Evolutionary conservation across 352 stramenopile species (phyloP).

Genomic region (Phytophthora pistaciae): DNA sequence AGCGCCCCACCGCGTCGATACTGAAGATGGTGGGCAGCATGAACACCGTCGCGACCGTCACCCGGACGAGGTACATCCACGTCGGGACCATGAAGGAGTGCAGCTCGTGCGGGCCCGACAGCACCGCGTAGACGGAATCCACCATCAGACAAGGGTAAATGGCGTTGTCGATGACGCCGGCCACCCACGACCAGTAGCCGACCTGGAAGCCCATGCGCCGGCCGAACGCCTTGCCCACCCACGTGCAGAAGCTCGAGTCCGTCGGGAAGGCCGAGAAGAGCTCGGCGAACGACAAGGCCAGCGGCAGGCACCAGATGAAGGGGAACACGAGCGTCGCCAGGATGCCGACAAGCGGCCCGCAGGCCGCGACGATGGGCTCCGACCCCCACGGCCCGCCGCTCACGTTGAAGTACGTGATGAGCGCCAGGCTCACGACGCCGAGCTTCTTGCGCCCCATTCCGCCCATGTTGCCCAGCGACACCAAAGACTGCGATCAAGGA

Average conservation of each 20-base stretch:
- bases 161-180: constrained; percentile 82
- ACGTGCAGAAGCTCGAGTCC: constrained; percentile 80
- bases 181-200: constrained; percentile 87
- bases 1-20: constrained; percentile 91
- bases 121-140: constrained; percentile 63
- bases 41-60: constrained; percentile 55
- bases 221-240: constrained; percentile 79
- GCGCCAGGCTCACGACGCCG: constrained; percentile 67
- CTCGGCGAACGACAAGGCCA: constrained; percentile 77
- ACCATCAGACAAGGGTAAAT: constrained; percentile 86
- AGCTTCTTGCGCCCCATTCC: constrained; percentile 59
- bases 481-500: background rate
- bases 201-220: constrained; percentile 85
- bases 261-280: constrained; percentile 77
- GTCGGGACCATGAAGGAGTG: constrained; percentile 51
- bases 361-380: constrained; percentile 92
- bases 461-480: constrained; percentile 11
- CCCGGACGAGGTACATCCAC: constrained; percentile 64
- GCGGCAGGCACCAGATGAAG: constrained; percentile 73
- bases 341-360: constrained; percentile 81
- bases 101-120: constrained; percentile 34
- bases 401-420: constrained; percentile 94
- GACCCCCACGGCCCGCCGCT: constrained; percentile 95
- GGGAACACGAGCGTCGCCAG: constrained; percentile 70
- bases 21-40: constrained; percentile 78